These are phyloP conservation scores for Zymoseptoria pseudotritici DNA, from an alignment of 2,329 filamentous ascomycete species.

Conservation along the genomic window DNA sequence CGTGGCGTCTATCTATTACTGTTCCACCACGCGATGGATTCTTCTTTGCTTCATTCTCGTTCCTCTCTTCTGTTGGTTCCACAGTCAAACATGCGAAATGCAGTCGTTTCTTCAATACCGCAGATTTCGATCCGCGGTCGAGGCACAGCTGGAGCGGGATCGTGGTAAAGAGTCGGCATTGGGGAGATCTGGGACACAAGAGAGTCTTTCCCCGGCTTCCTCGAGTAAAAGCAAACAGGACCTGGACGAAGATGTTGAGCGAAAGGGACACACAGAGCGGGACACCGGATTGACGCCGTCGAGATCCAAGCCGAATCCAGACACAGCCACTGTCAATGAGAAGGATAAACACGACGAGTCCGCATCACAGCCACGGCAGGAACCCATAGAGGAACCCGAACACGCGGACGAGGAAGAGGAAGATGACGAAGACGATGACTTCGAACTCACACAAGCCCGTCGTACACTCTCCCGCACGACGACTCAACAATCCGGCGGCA, in stretches of 20 bases:
- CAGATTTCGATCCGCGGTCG: conserved; percentile 17
- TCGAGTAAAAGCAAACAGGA: conserved; percentile 18
- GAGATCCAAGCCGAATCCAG: neutral
- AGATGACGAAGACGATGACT: conserved; percentile 21
- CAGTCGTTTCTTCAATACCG: conserved; percentile 21
- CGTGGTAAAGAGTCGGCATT: conserved; percentile 10
- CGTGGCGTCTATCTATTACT: neutral
- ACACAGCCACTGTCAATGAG: neutral
- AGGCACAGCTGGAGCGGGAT: conserved; percentile 22
- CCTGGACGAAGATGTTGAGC: conserved; percentile 15
- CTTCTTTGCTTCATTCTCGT: neutral
- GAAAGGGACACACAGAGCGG: neutral
- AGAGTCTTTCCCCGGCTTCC: conserved; percentile 4
- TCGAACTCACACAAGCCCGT: conserved; percentile 13
- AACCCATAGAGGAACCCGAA: conserved; percentile 11
- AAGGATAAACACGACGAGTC: neutral
- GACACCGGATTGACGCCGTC: neutral
- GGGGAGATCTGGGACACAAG: neutral
- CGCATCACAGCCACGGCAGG: neutral
- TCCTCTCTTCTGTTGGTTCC: neutral
- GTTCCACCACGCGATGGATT: neutral
- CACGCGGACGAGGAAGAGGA: conserved; percentile 19
- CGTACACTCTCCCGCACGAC: conserved; percentile 22
- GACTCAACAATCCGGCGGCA: conserved; percentile 27
- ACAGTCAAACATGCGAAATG: conserved; percentile 4